These are phyloP conservation scores for Cutaneotrichosporon curvatum DNA, from an alignment of 1,284 basidiomycete species.

Conservation along the genomic window DNA sequence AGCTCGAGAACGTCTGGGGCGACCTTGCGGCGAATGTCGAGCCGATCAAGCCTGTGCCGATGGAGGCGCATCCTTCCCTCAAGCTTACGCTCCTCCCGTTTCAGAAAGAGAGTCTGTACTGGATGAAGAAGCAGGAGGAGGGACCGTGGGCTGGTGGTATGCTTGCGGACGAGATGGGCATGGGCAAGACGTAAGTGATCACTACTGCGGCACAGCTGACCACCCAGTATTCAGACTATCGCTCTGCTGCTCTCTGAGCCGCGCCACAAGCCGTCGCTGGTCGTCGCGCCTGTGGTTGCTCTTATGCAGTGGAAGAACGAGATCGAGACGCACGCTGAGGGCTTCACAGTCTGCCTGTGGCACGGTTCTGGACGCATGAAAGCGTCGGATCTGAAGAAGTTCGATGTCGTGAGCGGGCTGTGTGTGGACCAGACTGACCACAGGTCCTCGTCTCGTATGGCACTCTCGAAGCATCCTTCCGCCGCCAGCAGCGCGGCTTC, in stretches of 20 bases:
- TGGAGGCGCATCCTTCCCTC: slow-evolving; percentile 70
- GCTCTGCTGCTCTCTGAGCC: slow-evolving; percentile 67
- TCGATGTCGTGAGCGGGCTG: slow-evolving; percentile 67
- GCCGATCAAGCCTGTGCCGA: slow-evolving; percentile 61
- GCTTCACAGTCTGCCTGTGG: slow-evolving; percentile 76
- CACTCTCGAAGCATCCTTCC: slow-evolving; percentile 84
- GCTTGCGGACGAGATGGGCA: slow-evolving; percentile 70
- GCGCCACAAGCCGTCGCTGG: slow-evolving; percentile 70
- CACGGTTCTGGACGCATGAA: slow-evolving; percentile 62
- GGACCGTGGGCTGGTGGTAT: slow-evolving; percentile 85
- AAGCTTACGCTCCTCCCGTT: slow-evolving; percentile 59
- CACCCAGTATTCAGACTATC: slow-evolving; percentile 84
- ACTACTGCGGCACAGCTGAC: background rate
- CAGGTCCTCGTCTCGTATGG: slow-evolving; percentile 55
- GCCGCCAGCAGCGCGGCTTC: slow-evolving; percentile 88
- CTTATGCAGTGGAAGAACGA: slow-evolving; percentile 99
- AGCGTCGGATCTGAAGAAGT: slow-evolving; percentile 66
- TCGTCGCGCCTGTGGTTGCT: slow-evolving; percentile 93
- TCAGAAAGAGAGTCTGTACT: slow-evolving; percentile 86
- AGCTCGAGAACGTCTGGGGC: slow-evolving; percentile 81
- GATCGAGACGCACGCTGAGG: slow-evolving; percentile 71
- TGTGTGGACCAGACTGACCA: background rate
- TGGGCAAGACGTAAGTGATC: slow-evolving; percentile 66
- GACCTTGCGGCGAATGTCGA: slow-evolving; percentile 64
- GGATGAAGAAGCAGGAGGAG: slow-evolving; percentile 93